Conservation (phyloP, 192 early-diverging fungal genomes). For the Gamsiella multidivaricata region DNA sequence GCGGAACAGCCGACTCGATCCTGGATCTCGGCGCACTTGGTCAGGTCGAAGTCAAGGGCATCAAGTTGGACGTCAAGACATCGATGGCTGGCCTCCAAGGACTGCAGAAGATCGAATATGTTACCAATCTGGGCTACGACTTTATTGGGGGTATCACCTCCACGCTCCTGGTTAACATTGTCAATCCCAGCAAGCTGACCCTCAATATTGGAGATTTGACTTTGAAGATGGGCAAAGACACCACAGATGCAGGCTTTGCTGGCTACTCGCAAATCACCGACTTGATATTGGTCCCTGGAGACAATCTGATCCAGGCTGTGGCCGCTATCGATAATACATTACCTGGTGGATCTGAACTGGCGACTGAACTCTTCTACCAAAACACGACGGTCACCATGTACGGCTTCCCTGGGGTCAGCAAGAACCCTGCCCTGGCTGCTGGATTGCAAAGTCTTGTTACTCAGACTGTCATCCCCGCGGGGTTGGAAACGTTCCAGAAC, state of each 20-base stretch:
- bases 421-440: slow-evolving; percentile 14
- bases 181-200: slow-evolving; percentile 47
- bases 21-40: slow-evolving; percentile 51
- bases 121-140: not conserved
- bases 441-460: not conserved
- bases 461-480: not conserved
- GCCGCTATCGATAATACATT: too few relatives aligned
- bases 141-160: not conserved
- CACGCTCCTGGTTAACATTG: slow-evolving; percentile 9
- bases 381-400: not conserved
- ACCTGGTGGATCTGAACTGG: not conserved
- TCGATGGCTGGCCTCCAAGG: slow-evolving; percentile 39
- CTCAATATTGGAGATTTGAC: slow-evolving; percentile 22
- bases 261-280: not conserved
- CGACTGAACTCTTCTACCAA: not conserved
- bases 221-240: slow-evolving; percentile 6
- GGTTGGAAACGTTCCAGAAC: not conserved
- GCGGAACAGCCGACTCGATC: slow-evolving; percentile 57
- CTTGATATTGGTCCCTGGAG: slow-evolving; percentile 20
- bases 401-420: not conserved
- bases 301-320: not conserved
- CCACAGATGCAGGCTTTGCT: not conserved
- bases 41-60: slow-evolving; percentile 45
- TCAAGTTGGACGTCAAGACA: slow-evolving; percentile 53
- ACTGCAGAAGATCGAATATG: slow-evolving; percentile 18